Evolutionary conservation across 352 stramenopile genomes (phyloP), one percentile per base, ranked within the genome.

Genomic region (Globisporangium nagaii): DNA sequence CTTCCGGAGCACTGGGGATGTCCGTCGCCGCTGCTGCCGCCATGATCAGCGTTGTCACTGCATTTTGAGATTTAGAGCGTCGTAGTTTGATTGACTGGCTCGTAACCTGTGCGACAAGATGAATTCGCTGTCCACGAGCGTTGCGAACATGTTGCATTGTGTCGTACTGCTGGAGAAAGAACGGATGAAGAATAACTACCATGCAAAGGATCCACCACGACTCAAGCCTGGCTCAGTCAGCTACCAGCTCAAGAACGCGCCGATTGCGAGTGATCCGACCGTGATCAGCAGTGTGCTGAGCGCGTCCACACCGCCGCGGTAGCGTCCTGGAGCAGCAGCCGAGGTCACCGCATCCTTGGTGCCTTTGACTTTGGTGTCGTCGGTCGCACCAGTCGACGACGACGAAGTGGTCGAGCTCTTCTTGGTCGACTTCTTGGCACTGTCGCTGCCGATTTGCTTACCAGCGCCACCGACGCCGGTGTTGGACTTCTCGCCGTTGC

Each of bases 401-500:
- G 39, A 28, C n/a, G 25, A 8, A 13, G 37, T 20, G 2, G 56
- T 53, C 6, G 48, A 35, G 0, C 37, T 49, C 35, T 86, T 77
- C 36, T 66, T 53, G 54, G 41, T 47, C n/a, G n/a, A n/a, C n/a
- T n/a, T n/a, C 41, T 28, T 19, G 24, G 4, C 41, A 11, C 24
- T 27, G 13, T 8, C 24, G 22, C 19, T 45, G 15, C 15, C 24
- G 10, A 25, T 5, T 45, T 30, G 22, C 22, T 45, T 45, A 12
- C 13, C 24, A 25, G 4, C 22, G 13, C 13, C 41, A 32, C 4
- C 13, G 10, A 24, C 24, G 36, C 72, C 71, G 1, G 53, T 22
- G 54, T 92, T 92, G 27, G 77, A 77, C 41, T 72, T 70, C 25
- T 53, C 64, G 32, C 68, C 65, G 11, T 72, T 71, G 65, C 80